phyloP scores from a whole-genome alignment of 1,139 yeast genomes.

The Dujonia santamariae region DNA sequence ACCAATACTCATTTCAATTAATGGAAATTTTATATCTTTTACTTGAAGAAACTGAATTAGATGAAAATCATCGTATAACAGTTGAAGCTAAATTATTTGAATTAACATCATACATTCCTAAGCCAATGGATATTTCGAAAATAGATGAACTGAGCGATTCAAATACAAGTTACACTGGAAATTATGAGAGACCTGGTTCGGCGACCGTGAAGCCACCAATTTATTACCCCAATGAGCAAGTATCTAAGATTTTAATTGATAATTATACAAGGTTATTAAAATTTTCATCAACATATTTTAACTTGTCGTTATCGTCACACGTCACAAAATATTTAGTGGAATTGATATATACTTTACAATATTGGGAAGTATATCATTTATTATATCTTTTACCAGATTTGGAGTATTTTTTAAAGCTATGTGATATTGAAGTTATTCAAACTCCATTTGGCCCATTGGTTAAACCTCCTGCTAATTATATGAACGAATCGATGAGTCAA shows the following conservation, averaged over 20 bases:
- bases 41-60: constrained; percentile 25
- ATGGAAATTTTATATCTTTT: constrained; percentile 28
- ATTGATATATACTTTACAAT: constrained; percentile 36
- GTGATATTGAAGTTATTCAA: constrained; percentile 34
- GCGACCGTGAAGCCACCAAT: constrained; percentile 4
- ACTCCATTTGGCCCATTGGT: constrained; percentile 42
- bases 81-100: constrained; percentile 26
- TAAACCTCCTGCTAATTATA: constrained; percentile 39
- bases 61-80: constrained; percentile 27
- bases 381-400: constrained; percentile 32
- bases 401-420: constrained; percentile 30
- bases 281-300: constrained; percentile 34
- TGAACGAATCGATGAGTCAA: constrained; percentile 34
- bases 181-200: too few species aligned
- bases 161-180: not conserved
- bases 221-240: constrained; percentile 34
- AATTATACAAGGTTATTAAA: constrained; percentile 30
- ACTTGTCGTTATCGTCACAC: constrained; percentile 36
- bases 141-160: not conserved
- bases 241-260: constrained; percentile 39
- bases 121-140: constrained; percentile 7
- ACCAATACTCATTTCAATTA: constrained; percentile 25
- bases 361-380: constrained; percentile 47
- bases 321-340: constrained; percentile 39
- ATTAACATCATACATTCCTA: constrained; percentile 28